Evolutionary conservation across 73 alveolate genomes (phyloP).

Genomic region (Blepharisma stoltei): DNA sequence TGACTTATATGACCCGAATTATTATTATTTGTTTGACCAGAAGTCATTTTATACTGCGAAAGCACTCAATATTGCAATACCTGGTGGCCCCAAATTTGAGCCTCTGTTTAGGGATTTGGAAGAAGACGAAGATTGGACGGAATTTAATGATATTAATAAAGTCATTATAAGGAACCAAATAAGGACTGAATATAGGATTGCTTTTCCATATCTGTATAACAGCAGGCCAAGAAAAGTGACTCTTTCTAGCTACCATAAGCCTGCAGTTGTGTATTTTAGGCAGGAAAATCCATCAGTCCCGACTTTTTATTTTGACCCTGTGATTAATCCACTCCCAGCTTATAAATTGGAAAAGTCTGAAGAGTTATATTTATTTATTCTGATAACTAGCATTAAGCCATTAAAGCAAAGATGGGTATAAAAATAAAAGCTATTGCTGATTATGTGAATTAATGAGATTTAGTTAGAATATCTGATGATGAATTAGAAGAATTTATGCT

Average conservation of each 20-base stretch:
- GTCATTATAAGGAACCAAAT: slow-evolving; percentile 95
- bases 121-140: slow-evolving; percentile 99
- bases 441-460: too few species aligned
- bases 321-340: slow-evolving; percentile 98
- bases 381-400: too few species aligned
- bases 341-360: slow-evolving; percentile 42
- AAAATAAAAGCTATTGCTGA: too few species aligned
- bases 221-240: slow-evolving; percentile 98
- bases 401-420: too few species aligned
- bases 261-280: slow-evolving; percentile 89
- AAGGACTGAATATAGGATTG: slow-evolving; percentile 99
- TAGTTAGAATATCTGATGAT: slow-evolving; percentile 60
- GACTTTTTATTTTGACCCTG: slow-evolving; percentile 97
- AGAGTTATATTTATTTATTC: too few species aligned
- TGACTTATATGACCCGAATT: slow-evolving; percentile 89
- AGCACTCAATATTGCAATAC: slow-evolving; percentile 99
- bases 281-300: slow-evolving; percentile 83
- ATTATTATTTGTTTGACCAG: slow-evolving; percentile 95
- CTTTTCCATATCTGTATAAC: slow-evolving; percentile 99
- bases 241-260: slow-evolving; percentile 95
- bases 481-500: slow-evolving; percentile 63
- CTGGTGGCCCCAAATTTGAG: slow-evolving; percentile 99
- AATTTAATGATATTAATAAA: slow-evolving; percentile 99
- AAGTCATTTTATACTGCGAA: slow-evolving; percentile 99
- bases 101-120: slow-evolving; percentile 94